These are phyloP conservation scores for Amaranthus palmeri DNA, from an alignment of 148 eudicot species.

Conservation along the genomic window DNA sequence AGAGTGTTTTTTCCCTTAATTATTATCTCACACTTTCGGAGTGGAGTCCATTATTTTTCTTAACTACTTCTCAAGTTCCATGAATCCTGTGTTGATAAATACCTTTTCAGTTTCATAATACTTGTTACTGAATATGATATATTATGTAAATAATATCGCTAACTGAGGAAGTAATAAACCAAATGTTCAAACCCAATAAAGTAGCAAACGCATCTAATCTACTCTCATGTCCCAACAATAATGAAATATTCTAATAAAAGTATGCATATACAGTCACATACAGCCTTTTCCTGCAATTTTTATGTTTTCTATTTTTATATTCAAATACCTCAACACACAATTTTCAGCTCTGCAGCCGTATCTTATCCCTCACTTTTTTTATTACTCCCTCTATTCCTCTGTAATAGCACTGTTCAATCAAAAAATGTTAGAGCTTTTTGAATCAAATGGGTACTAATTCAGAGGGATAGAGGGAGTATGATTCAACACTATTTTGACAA, in stretches of 20 bases:
- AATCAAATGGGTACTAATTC: too few species aligned
- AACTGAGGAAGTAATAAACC: too few species aligned
- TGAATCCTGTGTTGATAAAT: slow-evolving; percentile 28
- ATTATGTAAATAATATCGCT: too few species aligned
- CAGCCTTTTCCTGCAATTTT: slow-evolving; percentile 28
- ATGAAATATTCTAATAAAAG: slow-evolving; percentile 13
- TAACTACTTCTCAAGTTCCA: slow-evolving; percentile 17
- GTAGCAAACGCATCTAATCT: slow-evolving; percentile 29
- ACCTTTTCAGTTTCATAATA: too few species aligned
- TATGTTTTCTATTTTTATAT: neutral
- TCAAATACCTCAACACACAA: neutral
- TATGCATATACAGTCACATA: slow-evolving; percentile 29
- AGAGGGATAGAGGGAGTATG: too few species aligned
- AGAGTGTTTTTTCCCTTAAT: slow-evolving; percentile 25
- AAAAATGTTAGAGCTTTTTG: too few species aligned
- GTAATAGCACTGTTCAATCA: too few species aligned
- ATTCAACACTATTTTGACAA: neutral
- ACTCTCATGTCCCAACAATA: slow-evolving; percentile 22
- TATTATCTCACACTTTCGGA: neutral
- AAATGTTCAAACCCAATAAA: slow-evolving; percentile 34
- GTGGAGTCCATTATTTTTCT: neutral
- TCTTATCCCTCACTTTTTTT: neutral
- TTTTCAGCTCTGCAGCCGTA: slow-evolving; percentile 7
- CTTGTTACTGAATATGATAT: too few species aligned
- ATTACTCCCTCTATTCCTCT: too few species aligned